Conservation (phyloP, 2,329 filamentous ascomycete genomes). For the Dactylonectria estremocensis region DNA sequence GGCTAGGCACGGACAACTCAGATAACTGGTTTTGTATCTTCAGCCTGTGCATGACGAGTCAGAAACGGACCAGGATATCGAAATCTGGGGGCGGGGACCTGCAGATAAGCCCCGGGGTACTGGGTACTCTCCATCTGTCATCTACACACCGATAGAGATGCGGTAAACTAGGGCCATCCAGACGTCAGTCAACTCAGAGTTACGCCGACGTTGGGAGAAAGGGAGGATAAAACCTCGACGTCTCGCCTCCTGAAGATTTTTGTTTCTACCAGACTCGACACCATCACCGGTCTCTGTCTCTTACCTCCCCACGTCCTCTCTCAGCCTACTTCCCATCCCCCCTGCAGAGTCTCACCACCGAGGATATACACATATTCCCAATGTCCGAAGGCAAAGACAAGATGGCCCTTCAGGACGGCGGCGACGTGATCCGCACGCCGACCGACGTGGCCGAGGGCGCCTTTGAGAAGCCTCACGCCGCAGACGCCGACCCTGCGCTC, state of each 20-base stretch:
- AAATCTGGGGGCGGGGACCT: background rate
- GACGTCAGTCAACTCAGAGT: background rate
- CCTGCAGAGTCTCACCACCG: background rate
- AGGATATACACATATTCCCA: background rate
- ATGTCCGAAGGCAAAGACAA: slow-evolving; percentile 1
- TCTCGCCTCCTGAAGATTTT: background rate
- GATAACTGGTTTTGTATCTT: background rate
- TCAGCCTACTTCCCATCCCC: background rate
- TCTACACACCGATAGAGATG: slow-evolving; percentile 1
- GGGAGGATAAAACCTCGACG: background rate
- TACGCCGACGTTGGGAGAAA: background rate
- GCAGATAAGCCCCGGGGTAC: slow-evolving; percentile 3
- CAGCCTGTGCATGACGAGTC: background rate
- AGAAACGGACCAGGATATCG: background rate
- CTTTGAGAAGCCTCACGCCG: slow-evolving; percentile 12
- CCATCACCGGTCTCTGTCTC: background rate
- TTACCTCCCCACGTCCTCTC: background rate
- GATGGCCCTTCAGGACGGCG: slow-evolving; percentile 7
- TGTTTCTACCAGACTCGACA: background rate
- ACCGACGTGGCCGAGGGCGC: slow-evolving; percentile 23
- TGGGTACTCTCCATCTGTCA: background rate
- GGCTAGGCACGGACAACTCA: too few relatives aligned
- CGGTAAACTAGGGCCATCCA: background rate
- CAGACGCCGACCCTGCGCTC: slow-evolving; percentile 19
- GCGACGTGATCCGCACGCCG: slow-evolving; percentile 18